A percentile compares a stretch with the other conserved stretches of the same genome.
Conservation (phyloP, 2,329 filamentous ascomycete genomes). For the Curvularia verruculosa region DNA sequence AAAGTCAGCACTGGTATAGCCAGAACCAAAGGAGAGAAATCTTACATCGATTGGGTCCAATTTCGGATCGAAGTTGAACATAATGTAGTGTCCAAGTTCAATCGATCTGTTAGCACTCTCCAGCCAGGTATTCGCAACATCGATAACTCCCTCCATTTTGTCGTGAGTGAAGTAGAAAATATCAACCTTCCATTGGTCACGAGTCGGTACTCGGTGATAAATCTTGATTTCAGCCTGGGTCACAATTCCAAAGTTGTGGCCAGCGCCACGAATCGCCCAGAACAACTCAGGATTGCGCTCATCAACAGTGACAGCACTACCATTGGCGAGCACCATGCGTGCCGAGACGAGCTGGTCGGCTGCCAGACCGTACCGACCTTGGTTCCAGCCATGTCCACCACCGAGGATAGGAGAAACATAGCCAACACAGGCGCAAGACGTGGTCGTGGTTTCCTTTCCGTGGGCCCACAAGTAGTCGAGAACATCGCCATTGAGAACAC, state of each 20-base stretch:
- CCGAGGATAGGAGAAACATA: conserved; percentile 64
- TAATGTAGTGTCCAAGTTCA: conserved; percentile 23
- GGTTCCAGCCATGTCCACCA: conserved; percentile 64
- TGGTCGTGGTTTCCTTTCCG: conserved; percentile 34
- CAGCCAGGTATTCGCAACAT: conserved; percentile 24
- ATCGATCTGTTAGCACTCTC: conserved; percentile 7
- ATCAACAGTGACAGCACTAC: conserved; percentile 40
- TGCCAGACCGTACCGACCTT: conserved; percentile 52
- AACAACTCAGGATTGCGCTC: conserved; percentile 48
- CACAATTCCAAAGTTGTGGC: conserved; percentile 45
- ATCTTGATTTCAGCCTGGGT: conserved; percentile 28
- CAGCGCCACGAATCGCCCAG: conserved; percentile 46
- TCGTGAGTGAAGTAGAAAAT: conserved; percentile 26
- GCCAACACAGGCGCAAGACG: conserved; percentile 47
- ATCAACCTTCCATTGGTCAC: conserved; percentile 20
- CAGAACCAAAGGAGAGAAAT: neutral
- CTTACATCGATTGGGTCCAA: conserved; percentile 23
- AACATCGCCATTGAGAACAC: conserved; percentile 33
- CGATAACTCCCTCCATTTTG: conserved; percentile 23
- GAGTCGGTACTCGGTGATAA: conserved; percentile 18
- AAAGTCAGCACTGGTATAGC: neutral
- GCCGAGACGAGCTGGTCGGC: conserved; percentile 33
- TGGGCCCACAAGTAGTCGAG: conserved; percentile 30
- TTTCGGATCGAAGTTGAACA: conserved; percentile 19
- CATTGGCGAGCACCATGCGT: conserved; percentile 49